These are phyloP conservation scores for Alloteropsis angusta DNA, from an alignment of 202 grass and related monocot genomes.

Conservation along the genomic window DNA sequence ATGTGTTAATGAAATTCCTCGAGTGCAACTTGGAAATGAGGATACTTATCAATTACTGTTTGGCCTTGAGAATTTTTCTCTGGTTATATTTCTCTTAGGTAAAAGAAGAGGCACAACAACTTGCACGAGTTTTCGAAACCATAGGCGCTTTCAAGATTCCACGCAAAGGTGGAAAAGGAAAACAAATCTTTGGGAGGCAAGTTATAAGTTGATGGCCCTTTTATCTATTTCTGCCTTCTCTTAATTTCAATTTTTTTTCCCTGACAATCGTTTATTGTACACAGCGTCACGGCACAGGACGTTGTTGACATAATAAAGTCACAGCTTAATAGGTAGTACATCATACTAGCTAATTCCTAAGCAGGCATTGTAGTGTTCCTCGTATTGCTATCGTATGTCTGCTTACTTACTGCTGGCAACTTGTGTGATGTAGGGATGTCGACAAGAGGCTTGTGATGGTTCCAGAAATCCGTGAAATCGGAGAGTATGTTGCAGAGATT, in stretches of 20 bases:
- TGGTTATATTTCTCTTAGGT: conserved; percentile 60
- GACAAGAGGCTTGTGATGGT: conserved; percentile 57
- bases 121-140: conserved; percentile 71
- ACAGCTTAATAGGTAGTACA: conserved; percentile 78
- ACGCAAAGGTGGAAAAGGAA: conserved; percentile 81
- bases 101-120: conserved; percentile 82
- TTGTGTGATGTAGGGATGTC: conserved; percentile 49
- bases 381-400: neutral
- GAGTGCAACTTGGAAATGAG: neutral
- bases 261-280: neutral
- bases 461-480: conserved; percentile 81
- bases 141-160: conserved; percentile 83
- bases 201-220: conserved; percentile 15
- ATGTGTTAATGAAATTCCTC: neutral
- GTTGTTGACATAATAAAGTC: conserved; percentile 87
- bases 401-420: neutral
- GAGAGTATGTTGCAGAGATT: conserved; percentile 80
- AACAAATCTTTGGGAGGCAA: conserved; percentile 87
- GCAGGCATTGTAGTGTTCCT: neutral
- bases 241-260: neutral
- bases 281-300: conserved; percentile 87
- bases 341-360: neutral
- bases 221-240: neutral
- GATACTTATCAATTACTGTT: neutral
- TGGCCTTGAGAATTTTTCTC: neutral